Evolutionary conservation across 768 basidiomycete species (phyloP).

Genomic region (Astraeus odoratus): DNA sequence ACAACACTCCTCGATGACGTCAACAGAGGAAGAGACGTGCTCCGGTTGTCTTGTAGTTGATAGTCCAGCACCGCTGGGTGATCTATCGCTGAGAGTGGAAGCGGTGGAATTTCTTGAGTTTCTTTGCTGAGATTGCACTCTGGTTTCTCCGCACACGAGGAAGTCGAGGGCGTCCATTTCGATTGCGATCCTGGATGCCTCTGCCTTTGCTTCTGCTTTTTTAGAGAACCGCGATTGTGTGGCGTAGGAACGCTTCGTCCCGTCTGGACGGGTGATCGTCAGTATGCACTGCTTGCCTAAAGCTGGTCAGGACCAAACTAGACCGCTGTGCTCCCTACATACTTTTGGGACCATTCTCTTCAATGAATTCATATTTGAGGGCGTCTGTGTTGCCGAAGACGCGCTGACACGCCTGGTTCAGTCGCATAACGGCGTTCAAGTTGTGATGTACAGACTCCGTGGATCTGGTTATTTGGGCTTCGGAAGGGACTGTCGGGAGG

Average conservation of each 20-base stretch:
- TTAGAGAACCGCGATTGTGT: constrained; percentile 38
- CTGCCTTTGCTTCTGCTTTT: constrained; percentile 47
- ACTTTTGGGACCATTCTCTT: constrained; percentile 34
- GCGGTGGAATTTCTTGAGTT: constrained; percentile 26
- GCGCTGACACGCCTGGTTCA: constrained; percentile 38
- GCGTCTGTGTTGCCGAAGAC: constrained; percentile 34
- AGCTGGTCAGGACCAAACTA: constrained; percentile 2
- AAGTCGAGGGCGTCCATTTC: constrained; percentile 58
- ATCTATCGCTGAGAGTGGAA: constrained; percentile 20
- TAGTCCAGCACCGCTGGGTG: neutral
- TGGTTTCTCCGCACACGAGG: constrained; percentile 39
- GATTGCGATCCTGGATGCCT: constrained; percentile 47
- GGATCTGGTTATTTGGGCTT: neutral
- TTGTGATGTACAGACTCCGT: constrained; percentile 6
- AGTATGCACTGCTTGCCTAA: constrained; percentile 56
- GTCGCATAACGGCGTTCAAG: constrained; percentile 25
- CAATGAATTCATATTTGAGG: constrained; percentile 43
- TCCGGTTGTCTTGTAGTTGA: neutral
- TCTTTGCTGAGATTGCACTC: constrained; percentile 26
- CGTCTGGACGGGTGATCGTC: constrained; percentile 52
- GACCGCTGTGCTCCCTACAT: neutral
- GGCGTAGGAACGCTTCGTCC: constrained; percentile 44
- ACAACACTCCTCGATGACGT: constrained; percentile 49
- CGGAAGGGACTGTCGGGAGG: constrained; percentile 4
- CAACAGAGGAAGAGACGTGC: constrained; percentile 17